These are phyloP conservation scores for Citrullus amarus DNA, from an alignment of 306 rosid genomes.

Conservation along the genomic window DNA sequence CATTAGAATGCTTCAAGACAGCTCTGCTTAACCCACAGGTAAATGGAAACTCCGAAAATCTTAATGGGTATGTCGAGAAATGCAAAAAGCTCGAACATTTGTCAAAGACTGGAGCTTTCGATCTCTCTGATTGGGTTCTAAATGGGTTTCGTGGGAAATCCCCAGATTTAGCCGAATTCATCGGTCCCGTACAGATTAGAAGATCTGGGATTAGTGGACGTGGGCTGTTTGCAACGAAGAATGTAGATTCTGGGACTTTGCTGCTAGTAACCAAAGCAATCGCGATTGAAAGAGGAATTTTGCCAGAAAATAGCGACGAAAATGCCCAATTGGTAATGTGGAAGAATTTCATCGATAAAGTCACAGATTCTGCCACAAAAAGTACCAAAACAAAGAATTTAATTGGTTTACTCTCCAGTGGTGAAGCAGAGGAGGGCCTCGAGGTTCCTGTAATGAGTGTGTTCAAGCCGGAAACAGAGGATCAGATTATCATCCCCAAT, in stretches of 20 bases:
- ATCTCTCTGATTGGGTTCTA: slow-evolving; percentile 73
- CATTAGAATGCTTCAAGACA: slow-evolving; percentile 40
- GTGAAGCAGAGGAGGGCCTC: slow-evolving; percentile 57
- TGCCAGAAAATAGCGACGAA: slow-evolving; percentile 47
- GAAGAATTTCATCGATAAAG: slow-evolving; percentile 63
- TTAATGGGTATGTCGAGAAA: slow-evolving; percentile 51
- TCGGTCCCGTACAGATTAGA: slow-evolving; percentile 50
- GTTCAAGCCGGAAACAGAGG: slow-evolving; percentile 38
- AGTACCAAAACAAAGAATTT: slow-evolving; percentile 30
- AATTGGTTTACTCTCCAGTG: slow-evolving; percentile 43
- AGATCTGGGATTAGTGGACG: slow-evolving; percentile 66
- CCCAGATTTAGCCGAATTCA: slow-evolving; percentile 65
- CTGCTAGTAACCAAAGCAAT: slow-evolving; percentile 55
- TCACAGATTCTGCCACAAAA: slow-evolving; percentile 28
- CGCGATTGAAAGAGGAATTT: slow-evolving; percentile 63
- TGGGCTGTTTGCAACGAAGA: slow-evolving; percentile 55
- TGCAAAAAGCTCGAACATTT: slow-evolving; percentile 59
- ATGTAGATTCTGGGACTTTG: slow-evolving; percentile 58
- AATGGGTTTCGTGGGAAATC: slow-evolving; percentile 42
- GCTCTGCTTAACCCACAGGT: slow-evolving; percentile 44
- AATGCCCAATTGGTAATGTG: slow-evolving; percentile 78
- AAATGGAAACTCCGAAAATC: slow-evolving; percentile 27
- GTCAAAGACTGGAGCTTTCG: slow-evolving; percentile 52
- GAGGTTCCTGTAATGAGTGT: slow-evolving; percentile 46
- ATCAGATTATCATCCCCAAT: neutral